phyloP scores from a whole-genome alignment of 441 rosid genomes.

The Euphorbia celastroides region DNA sequence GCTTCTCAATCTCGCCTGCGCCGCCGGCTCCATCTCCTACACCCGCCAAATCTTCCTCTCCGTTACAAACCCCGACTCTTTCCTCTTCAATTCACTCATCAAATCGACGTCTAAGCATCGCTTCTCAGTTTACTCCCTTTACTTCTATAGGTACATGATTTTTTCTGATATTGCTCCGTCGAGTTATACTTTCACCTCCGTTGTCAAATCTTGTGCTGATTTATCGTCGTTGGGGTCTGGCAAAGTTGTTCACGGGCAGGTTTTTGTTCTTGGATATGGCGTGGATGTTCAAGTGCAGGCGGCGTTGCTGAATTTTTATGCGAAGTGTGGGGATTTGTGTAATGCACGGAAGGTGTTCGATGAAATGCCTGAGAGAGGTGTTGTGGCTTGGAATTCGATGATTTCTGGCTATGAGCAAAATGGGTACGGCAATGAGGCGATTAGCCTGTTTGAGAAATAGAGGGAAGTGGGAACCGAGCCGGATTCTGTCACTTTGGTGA shows the following conservation, averaged over 20 bases:
- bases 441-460: slow-evolving; percentile 51
- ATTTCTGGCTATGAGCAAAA: slow-evolving; percentile 79
- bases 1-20: slow-evolving; percentile 55
- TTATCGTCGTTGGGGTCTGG: slow-evolving; percentile 45
- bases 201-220: slow-evolving; percentile 61
- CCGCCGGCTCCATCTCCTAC: slow-evolving; percentile 39
- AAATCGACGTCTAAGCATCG: slow-evolving; percentile 45
- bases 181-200: slow-evolving; percentile 67
- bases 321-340: slow-evolving; percentile 36
- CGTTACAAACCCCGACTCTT: slow-evolving; percentile 48
- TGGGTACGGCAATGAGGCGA: slow-evolving; percentile 60
- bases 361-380: slow-evolving; percentile 50
- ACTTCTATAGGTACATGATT: slow-evolving; percentile 53
- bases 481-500: slow-evolving; percentile 46
- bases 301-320: slow-evolving; percentile 54
- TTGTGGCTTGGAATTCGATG: slow-evolving; percentile 85
- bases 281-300: slow-evolving; percentile 59
- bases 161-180: slow-evolving; percentile 35
- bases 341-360: slow-evolving; percentile 68
- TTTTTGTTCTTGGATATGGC: slow-evolving; percentile 36
- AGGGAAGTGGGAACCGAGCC: slow-evolving; percentile 40
- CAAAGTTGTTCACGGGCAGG: slow-evolving; percentile 51
- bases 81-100: slow-evolving; percentile 63
- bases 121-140: slow-evolving; percentile 39
- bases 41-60: too few relatives aligned